Evolutionary conservation across 2,329 filamentous ascomycete species (phyloP).

Genomic region (Trichoderma hamatum): DNA sequence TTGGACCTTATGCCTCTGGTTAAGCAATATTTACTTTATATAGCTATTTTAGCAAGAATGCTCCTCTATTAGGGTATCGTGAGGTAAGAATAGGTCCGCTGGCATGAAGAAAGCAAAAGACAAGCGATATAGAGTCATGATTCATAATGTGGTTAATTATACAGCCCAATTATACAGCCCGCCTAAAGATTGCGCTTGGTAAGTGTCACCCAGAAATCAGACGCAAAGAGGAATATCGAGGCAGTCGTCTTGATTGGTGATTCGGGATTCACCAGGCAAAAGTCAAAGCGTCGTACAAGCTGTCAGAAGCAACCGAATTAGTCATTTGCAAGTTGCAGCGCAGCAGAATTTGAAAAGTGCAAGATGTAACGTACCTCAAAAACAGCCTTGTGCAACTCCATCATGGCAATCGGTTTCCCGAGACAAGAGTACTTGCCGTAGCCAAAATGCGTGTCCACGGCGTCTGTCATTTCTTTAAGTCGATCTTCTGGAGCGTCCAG

Average conservation of each 20-base stretch:
- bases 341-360: neutral
- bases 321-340: neutral
- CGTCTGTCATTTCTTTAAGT: conserved; percentile 41
- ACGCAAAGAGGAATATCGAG: conserved; percentile 42
- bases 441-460: conserved; percentile 50
- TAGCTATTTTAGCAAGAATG: neutral
- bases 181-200: conserved; percentile 29
- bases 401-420: conserved; percentile 51
- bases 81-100: neutral
- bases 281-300: conserved; percentile 41
- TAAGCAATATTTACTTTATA: neutral
- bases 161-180: rapidly evolving
- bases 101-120: neutral
- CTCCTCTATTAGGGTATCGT: neutral
- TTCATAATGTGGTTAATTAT: neutral
- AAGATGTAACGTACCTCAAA: conserved; percentile 46
- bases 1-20: neutral
- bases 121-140: neutral
- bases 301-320: conserved; percentile 24
- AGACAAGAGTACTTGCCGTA: conserved; percentile 50
- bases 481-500: conserved; percentile 42
- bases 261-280: conserved; percentile 40
- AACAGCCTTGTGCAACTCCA: conserved; percentile 53
- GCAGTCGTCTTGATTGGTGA: conserved; percentile 40
- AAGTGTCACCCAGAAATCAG: conserved; percentile 42